phyloP scores from a whole-genome alignment of 2,329 filamentous ascomycete species.

The Microascus cirrosus region DNA sequence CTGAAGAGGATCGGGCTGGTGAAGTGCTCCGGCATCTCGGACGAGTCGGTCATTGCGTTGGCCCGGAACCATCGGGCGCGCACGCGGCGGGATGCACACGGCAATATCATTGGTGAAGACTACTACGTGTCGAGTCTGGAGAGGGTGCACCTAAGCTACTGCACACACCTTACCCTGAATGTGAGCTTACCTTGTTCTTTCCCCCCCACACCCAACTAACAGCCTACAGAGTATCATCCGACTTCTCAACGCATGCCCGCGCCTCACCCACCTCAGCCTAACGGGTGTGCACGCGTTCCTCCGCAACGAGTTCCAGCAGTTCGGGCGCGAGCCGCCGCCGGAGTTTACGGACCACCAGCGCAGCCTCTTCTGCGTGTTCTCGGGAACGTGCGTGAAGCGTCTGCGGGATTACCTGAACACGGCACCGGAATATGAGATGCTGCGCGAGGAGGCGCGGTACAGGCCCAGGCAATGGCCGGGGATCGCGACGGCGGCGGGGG shows the following conservation, averaged over 20 bases:
- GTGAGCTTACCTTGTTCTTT: conserved; percentile 36
- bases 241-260: conserved; percentile 81
- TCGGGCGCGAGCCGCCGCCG: conserved; percentile 74
- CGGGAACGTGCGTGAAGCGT: conserved; percentile 67
- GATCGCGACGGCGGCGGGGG: neutral
- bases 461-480: neutral
- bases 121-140: conserved; percentile 61
- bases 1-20: conserved; percentile 89
- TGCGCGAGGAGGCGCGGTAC: conserved; percentile 16
- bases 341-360: conserved; percentile 95
- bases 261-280: conserved; percentile 85
- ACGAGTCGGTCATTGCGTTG: conserved; percentile 76
- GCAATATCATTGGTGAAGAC: conserved; percentile 35
- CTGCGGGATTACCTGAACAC: conserved; percentile 70
- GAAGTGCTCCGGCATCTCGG: conserved; percentile 85
- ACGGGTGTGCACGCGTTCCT: conserved; percentile 91
- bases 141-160: conserved; percentile 93
- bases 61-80: conserved; percentile 52
- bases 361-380: conserved; percentile 95
- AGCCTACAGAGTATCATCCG: conserved; percentile 67
- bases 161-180: conserved; percentile 68
- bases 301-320: conserved; percentile 69
- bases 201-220: conserved; percentile 4
- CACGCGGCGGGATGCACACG: conserved; percentile 34
- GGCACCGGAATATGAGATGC: conserved; percentile 31